A percentile compares a stretch with the other conserved stretches of the same genome.
Evolutionary conservation across 2,329 filamentous ascomycete species (phyloP).

Genomic region (Coniochaeta ligniaria): DNA sequence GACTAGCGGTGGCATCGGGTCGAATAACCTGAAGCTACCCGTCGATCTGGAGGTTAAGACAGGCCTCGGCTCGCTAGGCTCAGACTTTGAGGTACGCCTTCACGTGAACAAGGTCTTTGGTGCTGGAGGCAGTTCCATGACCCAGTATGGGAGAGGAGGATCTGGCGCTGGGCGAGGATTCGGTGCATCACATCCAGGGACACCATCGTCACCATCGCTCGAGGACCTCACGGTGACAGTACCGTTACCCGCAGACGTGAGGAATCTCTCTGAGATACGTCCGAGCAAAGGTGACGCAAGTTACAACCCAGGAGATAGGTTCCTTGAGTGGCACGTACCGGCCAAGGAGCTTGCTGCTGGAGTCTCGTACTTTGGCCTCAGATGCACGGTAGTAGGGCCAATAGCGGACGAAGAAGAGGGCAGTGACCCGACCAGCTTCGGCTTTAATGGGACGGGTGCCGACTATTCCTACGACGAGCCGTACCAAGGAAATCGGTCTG

Average conservation of each 20-base stretch:
- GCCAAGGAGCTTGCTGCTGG: slow-evolving; percentile 67
- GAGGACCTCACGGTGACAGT: slow-evolving; percentile 75
- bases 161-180: slow-evolving; percentile 34
- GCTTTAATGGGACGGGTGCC: slow-evolving; percentile 27
- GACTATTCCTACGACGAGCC: slow-evolving; percentile 47
- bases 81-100: slow-evolving; percentile 84
- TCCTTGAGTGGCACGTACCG: slow-evolving; percentile 77
- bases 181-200: slow-evolving; percentile 43
- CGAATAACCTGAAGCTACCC: slow-evolving; percentile 69
- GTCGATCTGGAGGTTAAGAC: slow-evolving; percentile 77
- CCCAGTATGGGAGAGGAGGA: slow-evolving; percentile 24
- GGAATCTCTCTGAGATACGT: slow-evolving; percentile 76
- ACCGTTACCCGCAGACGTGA: slow-evolving; percentile 70
- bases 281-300: slow-evolving; percentile 76
- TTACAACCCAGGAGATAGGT: slow-evolving; percentile 65
- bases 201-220: slow-evolving; percentile 52
- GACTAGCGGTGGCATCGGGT: slow-evolving; percentile 45
- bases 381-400: slow-evolving; percentile 72
- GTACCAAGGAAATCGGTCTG: slow-evolving; percentile 40
- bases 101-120: slow-evolving; percentile 61
- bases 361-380: slow-evolving; percentile 62
- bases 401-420: slow-evolving; percentile 40
- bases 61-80: slow-evolving; percentile 63
- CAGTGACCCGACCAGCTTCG: slow-evolving; percentile 41
- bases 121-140: slow-evolving; percentile 10